Evolutionary conservation across 1,284 basidiomycete genomes (phyloP), one percentile per base, ranked within the genome.

Genomic region (Uromyces viciae-fabae): DNA sequence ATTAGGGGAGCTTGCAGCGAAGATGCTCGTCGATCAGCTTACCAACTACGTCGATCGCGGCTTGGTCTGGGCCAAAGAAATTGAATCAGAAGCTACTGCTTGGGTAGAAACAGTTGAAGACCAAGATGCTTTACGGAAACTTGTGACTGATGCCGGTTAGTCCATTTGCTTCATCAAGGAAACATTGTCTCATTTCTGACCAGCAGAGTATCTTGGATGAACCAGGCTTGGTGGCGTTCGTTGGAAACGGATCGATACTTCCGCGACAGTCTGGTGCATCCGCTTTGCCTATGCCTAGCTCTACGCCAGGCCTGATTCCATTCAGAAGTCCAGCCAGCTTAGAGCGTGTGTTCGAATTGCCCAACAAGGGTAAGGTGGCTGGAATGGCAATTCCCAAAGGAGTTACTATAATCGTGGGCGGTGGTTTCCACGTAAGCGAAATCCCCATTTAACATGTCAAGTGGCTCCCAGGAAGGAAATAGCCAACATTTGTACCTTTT

Each of bases 91-190:
- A 58, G 75, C 75, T 1, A 49, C 60, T 38, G 33, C 68, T 56
- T 78, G 75, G 75, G 75, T 78, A 38, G 62, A 78, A 52, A 49
- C 62, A 0, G 75, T 78, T 19, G 75, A 78, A 69, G 75, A 78
- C 58, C 75, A 78, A 36, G 64, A 78, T 19, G 66, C 46, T 28
- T 43, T 78, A 43, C 60, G 75, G 22, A 54, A 69, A 17, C 60
- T 78, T n/a, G 75, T 78, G 19, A 78, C 62, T 43, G 49, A 78
- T 3, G 62, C 75, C 28, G 75, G 75, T 78, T 4, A 38, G 75
- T 38, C 49, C 49, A 52, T 49, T 60, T 0, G 40, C 14, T 42
- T 69, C 17, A 69, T 40, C 28, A n/a, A n/a, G n/a, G n/a, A n/a
- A 15, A 33, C 68, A 36, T 28, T 33, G 19, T 42, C 62, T 46